Conservation (phyloP, 2,329 filamentous ascomycete genomes). For the Paecilomyces fulvus region DNA sequence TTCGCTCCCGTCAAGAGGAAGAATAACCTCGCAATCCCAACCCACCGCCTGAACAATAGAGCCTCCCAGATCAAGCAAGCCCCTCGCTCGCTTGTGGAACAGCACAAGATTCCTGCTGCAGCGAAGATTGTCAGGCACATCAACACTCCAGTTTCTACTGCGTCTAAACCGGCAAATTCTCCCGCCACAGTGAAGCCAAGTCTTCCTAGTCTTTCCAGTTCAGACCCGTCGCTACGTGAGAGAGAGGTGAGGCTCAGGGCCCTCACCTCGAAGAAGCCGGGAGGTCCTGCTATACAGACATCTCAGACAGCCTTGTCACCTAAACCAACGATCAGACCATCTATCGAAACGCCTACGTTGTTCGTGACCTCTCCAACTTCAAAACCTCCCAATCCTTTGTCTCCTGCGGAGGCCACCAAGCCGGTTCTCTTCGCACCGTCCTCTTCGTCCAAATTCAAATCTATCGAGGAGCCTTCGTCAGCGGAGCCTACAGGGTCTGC, state of each 20-base stretch:
- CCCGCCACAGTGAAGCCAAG: neutral
- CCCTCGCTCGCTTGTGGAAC: conserved; percentile 34
- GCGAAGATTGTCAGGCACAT: neutral
- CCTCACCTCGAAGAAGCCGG: conserved; percentile 19
- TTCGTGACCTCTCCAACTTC: neutral
- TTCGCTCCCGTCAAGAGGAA: conserved; percentile 24
- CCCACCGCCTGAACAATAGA: conserved; percentile 31
- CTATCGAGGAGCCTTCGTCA: neutral
- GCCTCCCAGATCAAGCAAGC: conserved; percentile 31
- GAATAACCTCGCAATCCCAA: conserved; percentile 28
- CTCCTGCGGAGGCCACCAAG: neutral
- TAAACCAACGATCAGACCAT: neutral
- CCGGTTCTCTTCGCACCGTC: neutral
- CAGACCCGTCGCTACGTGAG: conserved; percentile 14
- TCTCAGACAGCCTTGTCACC: neutral
- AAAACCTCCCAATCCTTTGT: neutral
- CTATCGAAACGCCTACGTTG: neutral
- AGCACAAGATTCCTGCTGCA: conserved; percentile 24
- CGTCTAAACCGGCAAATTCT: neutral
- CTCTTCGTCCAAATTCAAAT: neutral
- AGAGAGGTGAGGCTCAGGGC: conserved; percentile 23
- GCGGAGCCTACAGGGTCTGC: neutral
- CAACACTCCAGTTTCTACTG: neutral
- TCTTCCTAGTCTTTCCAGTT: neutral
- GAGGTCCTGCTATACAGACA: conserved; percentile 1